phyloP scores from a whole-genome alignment of 768 basidiomycete genomes.

The Mycena maculata region DNA sequence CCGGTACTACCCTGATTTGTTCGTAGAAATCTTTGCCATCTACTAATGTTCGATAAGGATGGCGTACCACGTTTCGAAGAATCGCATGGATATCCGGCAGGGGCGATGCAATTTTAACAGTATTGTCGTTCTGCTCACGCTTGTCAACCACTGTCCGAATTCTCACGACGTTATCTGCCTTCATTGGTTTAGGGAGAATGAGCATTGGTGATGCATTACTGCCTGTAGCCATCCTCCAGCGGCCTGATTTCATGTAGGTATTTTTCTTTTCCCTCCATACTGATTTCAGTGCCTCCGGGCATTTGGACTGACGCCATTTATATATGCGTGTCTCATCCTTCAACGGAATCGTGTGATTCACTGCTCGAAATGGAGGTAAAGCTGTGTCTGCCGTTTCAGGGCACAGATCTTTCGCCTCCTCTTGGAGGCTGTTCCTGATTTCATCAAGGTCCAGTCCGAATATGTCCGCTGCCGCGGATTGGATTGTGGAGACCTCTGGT shows the following conservation, averaged over 20 bases:
- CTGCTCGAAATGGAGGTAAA: no score
- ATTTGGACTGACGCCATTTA: conserved; percentile 43
- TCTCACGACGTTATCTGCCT: conserved; percentile 19
- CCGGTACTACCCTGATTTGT: conserved; percentile 48
- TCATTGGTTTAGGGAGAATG: conserved; percentile 40
- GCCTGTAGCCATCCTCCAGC: conserved; percentile 40
- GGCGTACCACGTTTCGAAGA: conserved; percentile 38
- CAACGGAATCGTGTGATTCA: no score
- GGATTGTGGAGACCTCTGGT: conserved; percentile 2
- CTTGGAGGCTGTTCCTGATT: conserved; percentile 19
- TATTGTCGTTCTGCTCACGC: conserved; percentile 47
- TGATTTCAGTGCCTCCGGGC: conserved; percentile 43
- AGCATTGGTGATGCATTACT: no score
- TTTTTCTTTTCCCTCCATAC: conserved; percentile 45
- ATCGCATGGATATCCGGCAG: conserved; percentile 38
- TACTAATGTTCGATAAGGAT: conserved; percentile 38
- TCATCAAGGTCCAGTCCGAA: conserved; percentile 9
- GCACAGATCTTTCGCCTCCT: conserved; percentile 34
- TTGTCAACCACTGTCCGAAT: conserved; percentile 45
- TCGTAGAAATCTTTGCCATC: conserved; percentile 57
- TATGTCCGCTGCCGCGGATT: conserved; percentile 22
- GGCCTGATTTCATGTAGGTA: conserved; percentile 43
- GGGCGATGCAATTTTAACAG: conserved; percentile 34
- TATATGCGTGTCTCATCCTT: conserved; percentile 39
- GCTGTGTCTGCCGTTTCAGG: no score